These are phyloP conservation scores for Perilla frutescens DNA, from an alignment of 257 asterid species.

Conservation along the genomic window DNA sequence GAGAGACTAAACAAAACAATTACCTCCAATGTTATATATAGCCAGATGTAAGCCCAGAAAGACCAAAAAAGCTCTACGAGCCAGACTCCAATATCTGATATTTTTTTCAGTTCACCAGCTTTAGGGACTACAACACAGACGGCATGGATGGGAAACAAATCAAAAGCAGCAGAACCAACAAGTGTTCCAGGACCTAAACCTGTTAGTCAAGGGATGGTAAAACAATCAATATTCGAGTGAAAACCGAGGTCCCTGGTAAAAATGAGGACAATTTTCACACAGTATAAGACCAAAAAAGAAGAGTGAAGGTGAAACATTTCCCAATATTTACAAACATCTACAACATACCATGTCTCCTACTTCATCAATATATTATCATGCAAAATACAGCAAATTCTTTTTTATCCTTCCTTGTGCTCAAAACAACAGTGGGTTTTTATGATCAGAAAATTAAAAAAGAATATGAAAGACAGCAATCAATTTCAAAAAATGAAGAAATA, in stretches of 20 bases:
- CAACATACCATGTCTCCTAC: background rate
- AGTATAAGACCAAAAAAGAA: background rate
- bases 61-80: conserved; percentile 98
- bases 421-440: background rate
- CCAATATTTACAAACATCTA: background rate
- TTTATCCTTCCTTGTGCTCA: conserved; percentile 13
- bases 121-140: conserved; percentile 94
- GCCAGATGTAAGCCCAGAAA: conserved; percentile 99
- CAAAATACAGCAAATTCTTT: background rate
- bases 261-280: conserved; percentile 12
- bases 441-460: background rate
- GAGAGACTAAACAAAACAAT: conserved; percentile 23
- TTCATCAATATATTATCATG: background rate
- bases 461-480: background rate
- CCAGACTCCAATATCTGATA: conserved; percentile 95
- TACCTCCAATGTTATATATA: conserved; percentile 90
- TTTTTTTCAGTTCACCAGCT: conserved; percentile 90
- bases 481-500: background rate
- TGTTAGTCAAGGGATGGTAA: conserved; percentile 35
- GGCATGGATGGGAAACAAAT: conserved; percentile 96
- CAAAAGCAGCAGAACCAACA: conserved; percentile 98
- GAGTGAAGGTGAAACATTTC: background rate
- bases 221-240: conserved; percentile 25
- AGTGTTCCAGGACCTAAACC: conserved; percentile 99
- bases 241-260: conserved; percentile 5